Evolutionary conservation across 1,139 yeast species (phyloP).

Genomic region (Magnusiomyces ingens): DNA sequence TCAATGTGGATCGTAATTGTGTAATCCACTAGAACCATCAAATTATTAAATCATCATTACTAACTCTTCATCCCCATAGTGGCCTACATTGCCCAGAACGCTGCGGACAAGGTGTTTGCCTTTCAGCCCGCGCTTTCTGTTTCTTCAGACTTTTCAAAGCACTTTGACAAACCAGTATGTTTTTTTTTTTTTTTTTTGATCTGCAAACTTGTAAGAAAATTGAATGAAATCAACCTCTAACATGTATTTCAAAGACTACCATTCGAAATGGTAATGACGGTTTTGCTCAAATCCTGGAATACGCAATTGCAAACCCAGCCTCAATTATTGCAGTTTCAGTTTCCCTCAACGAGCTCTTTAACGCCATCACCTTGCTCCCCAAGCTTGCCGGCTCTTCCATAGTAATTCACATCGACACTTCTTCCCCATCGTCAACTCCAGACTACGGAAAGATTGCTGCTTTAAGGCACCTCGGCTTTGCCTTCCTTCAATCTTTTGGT

Average conservation of each 20-base stretch:
- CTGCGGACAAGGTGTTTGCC: conserved; percentile 37
- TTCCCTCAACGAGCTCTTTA: conserved; percentile 48
- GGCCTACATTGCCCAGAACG: conserved; percentile 26
- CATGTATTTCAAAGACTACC: conserved; percentile 26
- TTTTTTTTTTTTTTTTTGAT: too few species aligned
- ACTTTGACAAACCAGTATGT: conserved; percentile 17
- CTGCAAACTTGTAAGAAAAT: too few species aligned
- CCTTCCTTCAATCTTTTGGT: conserved; percentile 58
- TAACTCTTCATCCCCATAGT: conserved; percentile 16
- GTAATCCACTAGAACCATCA: too few species aligned
- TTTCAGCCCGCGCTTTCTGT: conserved; percentile 47
- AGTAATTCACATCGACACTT: conserved; percentile 52
- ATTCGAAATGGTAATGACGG: conserved; percentile 51
- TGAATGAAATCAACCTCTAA: too few species aligned
- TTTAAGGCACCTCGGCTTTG: conserved; percentile 60
- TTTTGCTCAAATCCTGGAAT: conserved; percentile 38
- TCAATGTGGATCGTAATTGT: too few species aligned
- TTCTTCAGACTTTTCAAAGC: conserved; percentile 33
- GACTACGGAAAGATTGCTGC: conserved; percentile 65
- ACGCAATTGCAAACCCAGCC: conserved; percentile 14
- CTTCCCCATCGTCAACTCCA: conserved; percentile 15
- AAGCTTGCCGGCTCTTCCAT: conserved; percentile 41
- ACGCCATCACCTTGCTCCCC: conserved; percentile 54
- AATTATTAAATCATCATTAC: not conserved
- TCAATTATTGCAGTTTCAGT: conserved; percentile 34